These are phyloP conservation scores for Plasmodium sp. DNA, from an alignment of 169 alveolate genomes.

Conservation along the genomic window DNA sequence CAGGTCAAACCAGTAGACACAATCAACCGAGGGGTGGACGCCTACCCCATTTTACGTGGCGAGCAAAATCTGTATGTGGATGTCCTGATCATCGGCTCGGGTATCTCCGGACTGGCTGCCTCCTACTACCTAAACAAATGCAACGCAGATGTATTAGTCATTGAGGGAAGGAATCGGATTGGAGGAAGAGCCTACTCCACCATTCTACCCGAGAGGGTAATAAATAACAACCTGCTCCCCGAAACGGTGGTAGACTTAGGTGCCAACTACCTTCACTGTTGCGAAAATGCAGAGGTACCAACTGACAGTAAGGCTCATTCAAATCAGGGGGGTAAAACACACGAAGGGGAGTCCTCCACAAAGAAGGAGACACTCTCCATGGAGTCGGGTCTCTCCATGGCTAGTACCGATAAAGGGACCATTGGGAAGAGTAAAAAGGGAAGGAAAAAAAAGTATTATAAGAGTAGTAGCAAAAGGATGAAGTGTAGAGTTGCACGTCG, in stretches of 20 bases:
- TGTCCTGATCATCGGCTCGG: conserved; percentile 85
- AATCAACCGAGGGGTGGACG: conserved; percentile 54
- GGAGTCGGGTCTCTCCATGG: not conserved
- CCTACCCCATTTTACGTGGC: not conserved
- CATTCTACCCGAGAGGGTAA: conserved; percentile 58
- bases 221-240: conserved; percentile 60
- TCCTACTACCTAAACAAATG: conserved; percentile 78
- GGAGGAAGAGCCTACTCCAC: conserved; percentile 86
- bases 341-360: not conserved
- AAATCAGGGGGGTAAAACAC: not conserved
- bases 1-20: conserved; percentile 60
- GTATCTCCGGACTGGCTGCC: conserved; percentile 85
- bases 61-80: conserved; percentile 64
- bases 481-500: not conserved
- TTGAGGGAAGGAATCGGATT: conserved; percentile 83
- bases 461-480: not conserved
- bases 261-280: conserved; percentile 85
- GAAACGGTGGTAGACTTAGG: conserved; percentile 81
- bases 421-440: not conserved
- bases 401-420: not conserved
- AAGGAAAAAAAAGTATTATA: not conserved
- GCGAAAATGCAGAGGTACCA: conserved; percentile 44
- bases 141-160: conserved; percentile 72
- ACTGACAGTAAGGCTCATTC: not conserved
- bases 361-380: not conserved